Base-by-base conservation (phyloP, 2,329 filamentous ascomycete species). In the Nakataea oryzae region DNA sequence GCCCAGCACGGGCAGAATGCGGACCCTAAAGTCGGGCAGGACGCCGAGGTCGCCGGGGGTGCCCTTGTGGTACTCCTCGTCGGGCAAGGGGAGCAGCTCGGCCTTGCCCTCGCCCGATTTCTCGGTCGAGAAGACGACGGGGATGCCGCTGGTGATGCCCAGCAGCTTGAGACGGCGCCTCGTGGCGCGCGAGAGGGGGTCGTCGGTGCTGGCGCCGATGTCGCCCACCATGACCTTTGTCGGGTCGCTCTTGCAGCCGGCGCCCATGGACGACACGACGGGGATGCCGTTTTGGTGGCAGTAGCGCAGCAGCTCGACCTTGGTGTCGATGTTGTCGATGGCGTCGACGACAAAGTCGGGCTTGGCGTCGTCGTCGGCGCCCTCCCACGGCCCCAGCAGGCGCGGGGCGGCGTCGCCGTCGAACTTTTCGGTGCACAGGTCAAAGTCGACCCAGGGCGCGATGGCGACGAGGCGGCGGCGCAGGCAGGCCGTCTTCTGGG, bases 281-380 rank as follows among this genome's bases (percentile, higher is more conserved):
- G 86, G 88, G 29, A 97, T 78, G 1, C 82, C 79, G 70, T 91
- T 83, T 64, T 86, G 83, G 71, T 93, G 82, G 75, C 95, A 99
- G 76, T 96, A 96, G 69, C 91, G 87, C 54, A 99, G 80, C 62
- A 99, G 78, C 24, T 88, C 89, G 3, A 99, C 93, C 77, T 99
- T 99, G 61, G 91, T 96, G 60, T 96, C 91, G 65, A 99, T 97
- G 71, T 99, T 97, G 74, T 99, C 95, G 67, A 99, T 99, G 27
- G 93, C 96, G 74, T 99, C 95, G 47, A 99, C 85, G n/a, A 99
- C 86, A 70, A 88, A 99, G 69, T 93, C 88, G 1, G 93, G 92
- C 68, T n/a, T 56, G 81, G 81, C 70, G 82, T 1, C 30, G 9
- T 14, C 27, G 32, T 14, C n/a, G n/a, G 17, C 85, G 61, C 78